Evolutionary conservation across 768 basidiomycete genomes (phyloP).

Genomic region (Termitomyces sp.): DNA sequence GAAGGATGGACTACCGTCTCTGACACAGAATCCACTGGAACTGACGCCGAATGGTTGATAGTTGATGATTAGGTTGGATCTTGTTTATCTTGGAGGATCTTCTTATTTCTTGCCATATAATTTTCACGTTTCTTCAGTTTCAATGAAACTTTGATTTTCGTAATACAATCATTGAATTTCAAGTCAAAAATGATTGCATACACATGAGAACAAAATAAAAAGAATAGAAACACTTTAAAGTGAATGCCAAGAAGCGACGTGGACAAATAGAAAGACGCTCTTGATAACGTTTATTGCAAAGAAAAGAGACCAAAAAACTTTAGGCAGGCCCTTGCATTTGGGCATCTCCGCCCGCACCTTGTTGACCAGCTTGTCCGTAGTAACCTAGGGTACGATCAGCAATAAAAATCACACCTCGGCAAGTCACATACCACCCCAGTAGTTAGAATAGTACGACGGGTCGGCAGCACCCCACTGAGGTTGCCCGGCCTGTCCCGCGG

Average conservation of each 20-base stretch:
- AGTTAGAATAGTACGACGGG: conserved; percentile 74
- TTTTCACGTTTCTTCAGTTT: neutral
- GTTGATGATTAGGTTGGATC: conserved; percentile 36
- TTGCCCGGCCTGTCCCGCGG: conserved; percentile 54
- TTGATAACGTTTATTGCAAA: conserved; percentile 18
- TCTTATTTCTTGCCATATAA: conserved; percentile 19
- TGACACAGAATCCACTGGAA: conserved; percentile 61
- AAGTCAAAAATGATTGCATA: conserved; percentile 12
- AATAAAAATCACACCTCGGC: neutral
- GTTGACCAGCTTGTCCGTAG: conserved; percentile 67
- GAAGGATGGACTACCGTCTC: conserved; percentile 76
- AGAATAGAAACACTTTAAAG: conserved; percentile 7
- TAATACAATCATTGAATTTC: neutral
- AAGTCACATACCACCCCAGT: conserved; percentile 68
- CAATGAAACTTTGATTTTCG: neutral
- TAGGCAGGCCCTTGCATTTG: conserved; percentile 47
- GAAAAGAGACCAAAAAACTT: conserved; percentile 24
- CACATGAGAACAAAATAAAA: conserved; percentile 17
- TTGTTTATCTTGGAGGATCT: conserved; percentile 26
- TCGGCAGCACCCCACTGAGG: conserved; percentile 76
- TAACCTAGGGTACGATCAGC: conserved; percentile 46
- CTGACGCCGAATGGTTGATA: conserved; percentile 91
- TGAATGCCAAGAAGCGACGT: conserved; percentile 17
- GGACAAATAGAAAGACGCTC: conserved; percentile 7
- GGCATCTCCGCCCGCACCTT: conserved; percentile 47